These are phyloP conservation scores for Lotus japonicus DNA, from an alignment of 306 rosid species.

Conservation along the genomic window DNA sequence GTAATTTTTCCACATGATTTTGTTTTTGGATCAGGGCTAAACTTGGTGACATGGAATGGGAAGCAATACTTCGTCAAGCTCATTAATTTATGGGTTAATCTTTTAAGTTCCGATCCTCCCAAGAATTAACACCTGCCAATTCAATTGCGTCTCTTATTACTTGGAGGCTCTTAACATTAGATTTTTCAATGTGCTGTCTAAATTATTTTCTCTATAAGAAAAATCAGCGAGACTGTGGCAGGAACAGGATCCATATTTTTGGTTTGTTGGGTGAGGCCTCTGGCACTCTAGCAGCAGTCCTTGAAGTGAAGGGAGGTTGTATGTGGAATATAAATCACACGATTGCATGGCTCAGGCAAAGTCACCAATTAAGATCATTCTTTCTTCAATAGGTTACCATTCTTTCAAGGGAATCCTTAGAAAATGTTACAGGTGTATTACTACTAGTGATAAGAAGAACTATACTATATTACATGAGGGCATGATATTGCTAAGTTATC, in stretches of 20 bases:
- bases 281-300: slow-evolving; percentile 4
- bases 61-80: slow-evolving; percentile 53
- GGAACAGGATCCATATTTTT: neutral
- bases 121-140: slow-evolving; percentile 19
- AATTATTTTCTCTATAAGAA: neutral
- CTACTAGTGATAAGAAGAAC: slow-evolving; percentile 22
- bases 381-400: slow-evolving; percentile 34
- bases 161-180: slow-evolving; percentile 7
- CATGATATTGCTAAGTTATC: neutral
- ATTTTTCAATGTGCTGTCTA: neutral
- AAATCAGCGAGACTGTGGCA: slow-evolving; percentile 1
- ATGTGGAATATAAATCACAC: neutral
- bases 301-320: neutral
- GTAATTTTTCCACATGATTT: neutral
- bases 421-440: slow-evolving; percentile 19
- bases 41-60: slow-evolving; percentile 70
- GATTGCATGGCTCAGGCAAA: neutral
- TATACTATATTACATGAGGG: slow-evolving; percentile 2
- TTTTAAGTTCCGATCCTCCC: slow-evolving; percentile 58
- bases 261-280: slow-evolving; percentile 23
- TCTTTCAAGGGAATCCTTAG: slow-evolving; percentile 35
- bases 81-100: slow-evolving; percentile 84
- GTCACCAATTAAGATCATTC: slow-evolving; percentile 25
- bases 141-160: slow-evolving; percentile 21
- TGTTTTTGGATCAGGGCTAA: slow-evolving; percentile 50